Percentiles rank a stretch among this genome's conserved stretches.
Conservation (phyloP, 2,329 filamentous ascomycete genomes). For the Furcasterigmium furcatum region DNA sequence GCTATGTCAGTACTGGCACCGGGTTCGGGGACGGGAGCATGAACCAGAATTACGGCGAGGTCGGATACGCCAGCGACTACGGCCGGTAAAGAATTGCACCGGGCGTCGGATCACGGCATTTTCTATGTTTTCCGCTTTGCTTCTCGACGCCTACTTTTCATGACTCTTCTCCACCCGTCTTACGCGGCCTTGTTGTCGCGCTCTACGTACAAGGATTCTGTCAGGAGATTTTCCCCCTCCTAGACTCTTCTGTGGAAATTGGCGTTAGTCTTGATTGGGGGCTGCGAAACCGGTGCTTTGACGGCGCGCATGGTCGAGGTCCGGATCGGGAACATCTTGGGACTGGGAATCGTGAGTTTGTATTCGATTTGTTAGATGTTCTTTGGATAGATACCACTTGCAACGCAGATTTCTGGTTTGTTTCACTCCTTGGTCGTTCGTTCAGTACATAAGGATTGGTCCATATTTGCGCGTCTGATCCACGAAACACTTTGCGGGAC, state of each 20-base stretch:
- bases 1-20: slow-evolving; percentile 62
- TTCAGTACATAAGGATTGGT: too few relatives aligned
- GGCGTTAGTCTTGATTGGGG: background rate
- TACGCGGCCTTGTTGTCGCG: background rate
- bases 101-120: background rate
- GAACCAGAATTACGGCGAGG: slow-evolving; percentile 51
- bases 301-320: background rate
- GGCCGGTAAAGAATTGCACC: slow-evolving; percentile 26
- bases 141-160: background rate
- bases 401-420: background rate
- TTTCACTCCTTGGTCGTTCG: too few relatives aligned
- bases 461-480: too few relatives aligned
- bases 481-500: too few relatives aligned
- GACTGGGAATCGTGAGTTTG: background rate
- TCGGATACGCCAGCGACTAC: slow-evolving; percentile 52
- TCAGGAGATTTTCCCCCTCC: background rate
- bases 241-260: background rate
- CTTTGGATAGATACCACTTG: background rate
- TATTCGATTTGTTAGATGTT: background rate
- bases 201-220: background rate
- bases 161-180: background rate
- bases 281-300: background rate
- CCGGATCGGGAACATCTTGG: background rate
- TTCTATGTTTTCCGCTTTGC: slow-evolving; percentile 2
- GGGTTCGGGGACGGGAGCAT: slow-evolving; percentile 56